These are phyloP conservation scores for Tephrocybe sp. DNA, from an alignment of 768 basidiomycete genomes.

Conservation along the genomic window DNA sequence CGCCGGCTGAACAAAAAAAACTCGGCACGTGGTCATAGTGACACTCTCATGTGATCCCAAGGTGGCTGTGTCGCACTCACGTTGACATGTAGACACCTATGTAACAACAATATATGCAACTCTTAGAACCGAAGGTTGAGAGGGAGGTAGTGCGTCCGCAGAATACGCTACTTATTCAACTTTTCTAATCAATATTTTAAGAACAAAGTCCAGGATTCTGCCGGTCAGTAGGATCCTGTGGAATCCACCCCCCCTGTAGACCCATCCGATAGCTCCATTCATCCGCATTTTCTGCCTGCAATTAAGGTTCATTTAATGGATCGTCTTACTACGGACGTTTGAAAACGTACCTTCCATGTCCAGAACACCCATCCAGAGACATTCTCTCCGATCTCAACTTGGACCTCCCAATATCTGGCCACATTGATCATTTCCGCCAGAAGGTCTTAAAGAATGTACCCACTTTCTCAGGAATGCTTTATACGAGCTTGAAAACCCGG, in stretches of 20 bases:
- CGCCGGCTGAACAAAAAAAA: background rate
- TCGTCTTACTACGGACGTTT: conserved; percentile 1
- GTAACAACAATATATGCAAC: no score
- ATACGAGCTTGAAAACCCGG: conserved; percentile 61
- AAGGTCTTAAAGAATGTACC: conserved; percentile 20
- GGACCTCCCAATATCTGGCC: conserved; percentile 75
- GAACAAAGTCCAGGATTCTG: conserved; percentile 65
- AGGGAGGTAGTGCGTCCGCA: no score
- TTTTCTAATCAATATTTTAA: conserved; percentile 18
- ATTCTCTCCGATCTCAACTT: conserved; percentile 71
- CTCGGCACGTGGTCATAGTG: background rate
- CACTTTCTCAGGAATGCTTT: conserved; percentile 61
- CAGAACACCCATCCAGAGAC: conserved; percentile 75
- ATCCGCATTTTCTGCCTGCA: conserved; percentile 63
- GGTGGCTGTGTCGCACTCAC: no score
- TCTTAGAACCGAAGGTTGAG: no score
- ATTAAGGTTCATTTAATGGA: background rate
- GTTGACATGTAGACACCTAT: no score
- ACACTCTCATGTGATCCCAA: background rate
- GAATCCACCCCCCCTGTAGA: conserved; percentile 76
- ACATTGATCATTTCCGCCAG: background rate
- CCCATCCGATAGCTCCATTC: conserved; percentile 80
- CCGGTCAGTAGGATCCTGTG: conserved; percentile 64
- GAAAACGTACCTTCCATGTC: conserved; percentile 69
- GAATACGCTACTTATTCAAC: no score